Conservation (phyloP, 495 filamentous ascomycete genomes). For the Tricharina praecox region DNA sequence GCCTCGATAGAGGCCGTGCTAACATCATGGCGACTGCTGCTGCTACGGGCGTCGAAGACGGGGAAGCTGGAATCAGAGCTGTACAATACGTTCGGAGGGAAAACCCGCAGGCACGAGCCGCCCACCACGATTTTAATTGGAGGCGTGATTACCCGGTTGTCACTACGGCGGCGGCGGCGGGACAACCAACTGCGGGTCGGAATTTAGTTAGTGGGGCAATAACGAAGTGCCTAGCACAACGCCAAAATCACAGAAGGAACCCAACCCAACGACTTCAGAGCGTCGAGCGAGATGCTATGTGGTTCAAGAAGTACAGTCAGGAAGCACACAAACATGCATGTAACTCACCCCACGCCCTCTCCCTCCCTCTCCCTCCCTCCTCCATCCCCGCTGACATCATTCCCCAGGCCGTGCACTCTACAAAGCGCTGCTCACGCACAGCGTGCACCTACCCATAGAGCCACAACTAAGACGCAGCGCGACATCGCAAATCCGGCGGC, state of each 20-base stretch:
- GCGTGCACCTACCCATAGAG: constrained; percentile 12
- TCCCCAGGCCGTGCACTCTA: constrained; percentile 22
- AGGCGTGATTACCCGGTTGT: too few relatives aligned
- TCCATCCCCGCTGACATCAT: neutral
- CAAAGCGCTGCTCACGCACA: constrained; percentile 19
- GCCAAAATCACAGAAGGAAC: too few relatives aligned
- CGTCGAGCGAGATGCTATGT: constrained; percentile 2
- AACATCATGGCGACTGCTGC: constrained; percentile 13
- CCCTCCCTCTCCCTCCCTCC: neutral
- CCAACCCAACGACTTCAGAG: too few relatives aligned
- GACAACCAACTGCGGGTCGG: too few relatives aligned
- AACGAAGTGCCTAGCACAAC: too few relatives aligned
- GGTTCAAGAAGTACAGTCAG: constrained; percentile 5
- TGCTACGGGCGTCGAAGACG: too few relatives aligned
- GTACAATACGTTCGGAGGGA: too few relatives aligned
- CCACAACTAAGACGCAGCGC: neutral
- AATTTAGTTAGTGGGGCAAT: too few relatives aligned
- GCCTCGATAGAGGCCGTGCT: constrained; percentile 12
- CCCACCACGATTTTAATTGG: too few relatives aligned
- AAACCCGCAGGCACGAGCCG: too few relatives aligned
- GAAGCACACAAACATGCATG: constrained; percentile 18
- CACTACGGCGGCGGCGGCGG: too few relatives aligned
- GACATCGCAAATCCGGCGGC: constrained; percentile 4
- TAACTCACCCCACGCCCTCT: constrained; percentile 7
- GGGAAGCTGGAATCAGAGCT: too few relatives aligned